phyloP scores from a whole-genome alignment of 768 basidiomycete genomes.

The Pleurotus eryngii region DNA sequence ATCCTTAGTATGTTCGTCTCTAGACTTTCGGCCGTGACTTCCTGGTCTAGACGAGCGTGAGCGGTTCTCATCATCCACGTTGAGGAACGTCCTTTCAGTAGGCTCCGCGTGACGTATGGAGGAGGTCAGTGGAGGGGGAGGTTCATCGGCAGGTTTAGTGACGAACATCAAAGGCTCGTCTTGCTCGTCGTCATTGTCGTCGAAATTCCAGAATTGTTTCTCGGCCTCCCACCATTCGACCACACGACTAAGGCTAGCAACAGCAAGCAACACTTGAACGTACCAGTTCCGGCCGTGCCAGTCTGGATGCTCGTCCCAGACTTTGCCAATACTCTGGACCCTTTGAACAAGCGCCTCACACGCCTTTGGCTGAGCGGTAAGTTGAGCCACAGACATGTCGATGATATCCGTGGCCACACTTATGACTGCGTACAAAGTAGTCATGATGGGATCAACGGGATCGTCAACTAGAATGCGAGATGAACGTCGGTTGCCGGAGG shows the following conservation, averaged over 20 bases:
- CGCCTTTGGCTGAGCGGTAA: constrained; percentile 80
- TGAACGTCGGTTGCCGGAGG: constrained; percentile 63
- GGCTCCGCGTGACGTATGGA: constrained; percentile 36
- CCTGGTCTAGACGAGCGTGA: constrained; percentile 47
- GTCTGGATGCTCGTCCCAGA: constrained; percentile 97
- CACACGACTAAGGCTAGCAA: constrained; percentile 93
- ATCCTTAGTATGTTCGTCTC: constrained; percentile 58
- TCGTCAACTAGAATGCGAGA: constrained; percentile 84
- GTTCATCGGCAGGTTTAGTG: constrained; percentile 81
- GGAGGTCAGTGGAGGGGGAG: constrained; percentile 26
- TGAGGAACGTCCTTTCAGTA: constrained; percentile 44
- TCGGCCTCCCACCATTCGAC: constrained; percentile 99
- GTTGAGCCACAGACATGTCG: constrained; percentile 84
- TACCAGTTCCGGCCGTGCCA: constrained; percentile 99
- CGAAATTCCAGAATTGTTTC: constrained; percentile 99
- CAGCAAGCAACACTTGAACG: constrained; percentile 91
- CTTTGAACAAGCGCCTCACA: constrained; percentile 87
- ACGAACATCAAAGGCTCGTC: constrained; percentile 93
- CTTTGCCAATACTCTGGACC: constrained; percentile 87
- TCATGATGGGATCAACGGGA: constrained; percentile 86
- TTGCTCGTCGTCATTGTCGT: constrained; percentile 85
- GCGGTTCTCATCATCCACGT: constrained; percentile 51
- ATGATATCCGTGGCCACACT: constrained; percentile 89
- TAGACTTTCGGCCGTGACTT: constrained; percentile 49
- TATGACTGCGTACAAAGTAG: constrained; percentile 88